phyloP scores from a whole-genome alignment of 2,329 filamentous ascomycete genomes.

The Neonectria ditissima region DNA sequence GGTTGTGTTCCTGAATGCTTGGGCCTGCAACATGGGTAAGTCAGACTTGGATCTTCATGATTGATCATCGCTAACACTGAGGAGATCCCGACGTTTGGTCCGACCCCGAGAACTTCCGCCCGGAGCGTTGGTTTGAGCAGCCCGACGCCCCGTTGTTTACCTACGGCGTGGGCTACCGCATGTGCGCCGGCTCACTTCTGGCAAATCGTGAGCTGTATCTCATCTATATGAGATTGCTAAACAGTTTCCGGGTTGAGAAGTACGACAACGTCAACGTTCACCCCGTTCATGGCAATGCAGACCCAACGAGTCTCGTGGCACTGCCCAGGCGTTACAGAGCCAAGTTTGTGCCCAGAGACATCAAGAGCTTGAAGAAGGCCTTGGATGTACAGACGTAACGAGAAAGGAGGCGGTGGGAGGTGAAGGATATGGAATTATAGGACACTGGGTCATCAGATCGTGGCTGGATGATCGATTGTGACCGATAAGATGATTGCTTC shows the following conservation, averaged over 20 bases:
- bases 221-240: conserved; percentile 71
- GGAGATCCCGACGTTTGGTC: conserved; percentile 39
- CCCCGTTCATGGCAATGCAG: conserved; percentile 68
- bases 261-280: conserved; percentile 67
- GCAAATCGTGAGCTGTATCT: conserved; percentile 75
- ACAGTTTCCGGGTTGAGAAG: conserved; percentile 69
- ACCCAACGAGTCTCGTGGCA: conserved; percentile 72
- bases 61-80: background rate
- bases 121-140: conserved; percentile 67
- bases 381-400: conserved; percentile 14
- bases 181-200: conserved; percentile 69
- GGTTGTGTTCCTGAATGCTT: conserved; percentile 74
- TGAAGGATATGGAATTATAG: background rate
- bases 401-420: background rate
- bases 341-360: conserved; percentile 64
- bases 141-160: conserved; percentile 74
- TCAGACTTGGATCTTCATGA: background rate
- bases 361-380: conserved; percentile 33
- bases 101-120: conserved; percentile 68
- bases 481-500: no score
- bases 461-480: background rate
- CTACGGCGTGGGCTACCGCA: conserved; percentile 74
- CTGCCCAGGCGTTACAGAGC: conserved; percentile 70
- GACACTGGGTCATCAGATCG: background rate
- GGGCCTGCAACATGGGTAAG: conserved; percentile 76